phyloP scores from a whole-genome alignment of 176 grass and related monocot species.

The Puccinellia tenuiflora region DNA sequence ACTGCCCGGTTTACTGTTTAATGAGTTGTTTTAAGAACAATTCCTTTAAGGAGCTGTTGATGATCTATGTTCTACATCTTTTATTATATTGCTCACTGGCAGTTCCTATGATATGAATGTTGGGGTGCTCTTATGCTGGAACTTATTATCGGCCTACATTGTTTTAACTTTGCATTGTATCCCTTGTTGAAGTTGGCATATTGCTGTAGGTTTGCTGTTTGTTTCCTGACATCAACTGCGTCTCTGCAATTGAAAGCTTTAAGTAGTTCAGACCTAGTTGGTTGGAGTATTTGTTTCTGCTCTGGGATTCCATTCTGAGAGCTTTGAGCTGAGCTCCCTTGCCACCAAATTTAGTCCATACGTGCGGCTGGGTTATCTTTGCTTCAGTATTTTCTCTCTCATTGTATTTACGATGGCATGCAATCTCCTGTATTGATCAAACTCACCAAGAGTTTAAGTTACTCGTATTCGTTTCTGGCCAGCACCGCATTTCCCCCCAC shows the following conservation, averaged over 20 bases:
- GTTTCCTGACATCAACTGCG: neutral
- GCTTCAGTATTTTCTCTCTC: too few relatives aligned
- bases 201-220: neutral
- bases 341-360: neutral
- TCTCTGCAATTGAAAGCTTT: neutral
- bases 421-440: too few relatives aligned
- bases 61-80: neutral
- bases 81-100: neutral
- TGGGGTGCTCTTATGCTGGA: neutral
- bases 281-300: too few relatives aligned
- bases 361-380: too few relatives aligned
- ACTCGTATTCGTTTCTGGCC: too few relatives aligned
- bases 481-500: too few relatives aligned
- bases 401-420: too few relatives aligned
- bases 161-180: neutral
- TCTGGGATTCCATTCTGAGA: neutral
- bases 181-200: neutral
- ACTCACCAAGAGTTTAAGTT: too few relatives aligned
- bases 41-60: neutral
- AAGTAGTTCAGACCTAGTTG: neutral
- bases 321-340: neutral
- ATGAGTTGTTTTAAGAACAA: neutral
- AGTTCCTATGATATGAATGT: neutral
- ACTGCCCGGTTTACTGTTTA: neutral
- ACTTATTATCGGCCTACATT: neutral